A percentile compares a stretch with the other conserved stretches of the same genome.
Evolutionary conservation across 192 early-diverging fungal species (phyloP).

Genomic region (Backusella westeae): DNA sequence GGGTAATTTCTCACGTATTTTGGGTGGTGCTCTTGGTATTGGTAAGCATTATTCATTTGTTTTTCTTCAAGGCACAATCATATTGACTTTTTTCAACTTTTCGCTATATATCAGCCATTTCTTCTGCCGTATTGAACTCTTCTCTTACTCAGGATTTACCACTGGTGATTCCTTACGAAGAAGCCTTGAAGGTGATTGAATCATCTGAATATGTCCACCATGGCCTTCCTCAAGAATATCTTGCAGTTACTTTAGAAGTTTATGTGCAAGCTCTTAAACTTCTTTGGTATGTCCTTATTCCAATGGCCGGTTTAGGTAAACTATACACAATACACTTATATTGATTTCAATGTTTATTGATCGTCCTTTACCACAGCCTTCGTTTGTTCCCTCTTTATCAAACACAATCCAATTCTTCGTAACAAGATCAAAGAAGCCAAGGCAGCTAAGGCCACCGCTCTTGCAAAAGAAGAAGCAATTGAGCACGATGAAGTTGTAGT

Average conservation of each 20-base stretch:
- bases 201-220: constrained; percentile 19
- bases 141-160: constrained; percentile 22
- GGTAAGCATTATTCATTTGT: constrained; percentile 5
- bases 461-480: neutral
- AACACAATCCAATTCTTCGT: neutral
- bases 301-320: constrained; percentile 20
- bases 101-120: constrained; percentile 9
- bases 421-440: neutral
- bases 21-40: constrained; percentile 37
- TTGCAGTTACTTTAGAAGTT: constrained; percentile 9
- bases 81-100: neutral
- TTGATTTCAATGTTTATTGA: neutral
- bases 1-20: constrained; percentile 33
- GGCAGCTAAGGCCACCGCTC: neutral
- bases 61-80: neutral
- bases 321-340: neutral
- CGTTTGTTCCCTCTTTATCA: neutral
- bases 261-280: constrained; percentile 24
- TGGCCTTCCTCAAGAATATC: constrained; percentile 20
- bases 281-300: constrained; percentile 27
- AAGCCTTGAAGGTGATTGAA: constrained; percentile 7
- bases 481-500: neutral
- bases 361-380: neutral
- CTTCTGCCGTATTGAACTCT: constrained; percentile 30
- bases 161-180: constrained; percentile 4